Evolutionary conservation across 2,329 filamentous ascomycete species (phyloP), one percentile per base, ranked within the genome.

Genomic region (Botrytis pseudocinerea): DNA sequence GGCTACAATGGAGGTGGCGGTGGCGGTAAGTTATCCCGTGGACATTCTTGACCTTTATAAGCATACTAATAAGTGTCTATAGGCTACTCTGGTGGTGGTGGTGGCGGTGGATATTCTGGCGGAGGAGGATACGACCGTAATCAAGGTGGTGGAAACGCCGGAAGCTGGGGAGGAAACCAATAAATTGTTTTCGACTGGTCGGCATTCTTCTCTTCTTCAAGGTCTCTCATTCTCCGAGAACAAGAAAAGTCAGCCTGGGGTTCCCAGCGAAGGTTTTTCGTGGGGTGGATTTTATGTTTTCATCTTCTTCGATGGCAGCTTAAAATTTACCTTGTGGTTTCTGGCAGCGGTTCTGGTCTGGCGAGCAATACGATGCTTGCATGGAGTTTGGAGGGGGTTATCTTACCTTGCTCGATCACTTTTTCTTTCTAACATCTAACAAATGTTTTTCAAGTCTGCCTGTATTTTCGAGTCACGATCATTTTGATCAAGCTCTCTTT

Each of bases 181-280:
- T 72, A 72, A 60, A 61, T 42, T 59, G 70, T 60, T 40, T n/a
- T 66, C 46, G 40, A 60, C 40, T 72, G 51, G 40, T 28, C 38
- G 61, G 25, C 57, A 38, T 54, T 42, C 35, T 62, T 73, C 68
- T 70, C 40, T 65, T 73, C 65, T 65, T 38, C 54, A 61, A 54
- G 25, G n/a, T 59, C 46, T 70, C 60, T 61, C 48, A 46, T 57
- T 59, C 28, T 63, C 25, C 61, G 71, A 64, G 57, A 76, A 77
- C 73, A 79, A 78, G 77, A 79, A 79, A 80, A 79, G 78, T 78
- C 75, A 78, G 78, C 77, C 79, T 78, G 76, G 79, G 77, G 54
- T 76, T 73, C 76, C 75, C 78, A 78, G 78, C 77, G 75, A 79
- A 79, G 75, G 77, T 79, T 78, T 78, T 79, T 80, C 80, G 78